phyloP scores from a whole-genome alignment of 2,329 filamentous ascomycete species.

The Calonectria hawksworthii region DNA sequence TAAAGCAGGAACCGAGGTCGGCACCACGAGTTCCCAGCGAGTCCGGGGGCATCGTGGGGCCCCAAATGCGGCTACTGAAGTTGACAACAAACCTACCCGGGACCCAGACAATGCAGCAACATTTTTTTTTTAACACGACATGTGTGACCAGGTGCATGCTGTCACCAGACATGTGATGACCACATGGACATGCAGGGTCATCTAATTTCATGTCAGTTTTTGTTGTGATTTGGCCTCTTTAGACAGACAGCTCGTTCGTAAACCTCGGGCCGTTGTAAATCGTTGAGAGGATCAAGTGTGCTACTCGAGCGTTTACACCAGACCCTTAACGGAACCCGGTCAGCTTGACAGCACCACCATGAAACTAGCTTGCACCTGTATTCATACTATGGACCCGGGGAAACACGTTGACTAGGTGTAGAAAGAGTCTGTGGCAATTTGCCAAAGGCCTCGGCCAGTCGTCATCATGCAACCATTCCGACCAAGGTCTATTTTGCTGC shows the following conservation, averaged over 20 bases:
- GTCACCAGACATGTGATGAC: slow-evolving; percentile 18
- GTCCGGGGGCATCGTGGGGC: slow-evolving; percentile 5
- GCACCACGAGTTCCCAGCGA: slow-evolving; percentile 15
- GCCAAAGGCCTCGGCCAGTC: background rate
- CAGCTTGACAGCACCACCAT: slow-evolving; percentile 2
- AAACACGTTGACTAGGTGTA: background rate
- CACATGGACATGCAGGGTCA: slow-evolving; percentile 22
- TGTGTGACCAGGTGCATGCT: slow-evolving; percentile 25
- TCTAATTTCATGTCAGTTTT: background rate
- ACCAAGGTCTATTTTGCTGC: background rate
- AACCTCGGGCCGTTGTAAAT: slow-evolving; percentile 16
- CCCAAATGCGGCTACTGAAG: slow-evolving; percentile 15
- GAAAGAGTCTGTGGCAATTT: background rate
- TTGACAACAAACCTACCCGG: slow-evolving; percentile 17
- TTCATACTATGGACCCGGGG: background rate
- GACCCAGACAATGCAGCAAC: slow-evolving; percentile 5
- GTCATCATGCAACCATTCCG: slow-evolving; percentile 3
- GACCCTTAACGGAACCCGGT: slow-evolving; percentile 9
- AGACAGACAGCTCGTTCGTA: background rate
- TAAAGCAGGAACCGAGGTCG: background rate
- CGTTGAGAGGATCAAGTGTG: slow-evolving; percentile 1
- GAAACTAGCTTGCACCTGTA: background rate
- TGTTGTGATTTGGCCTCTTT: background rate
- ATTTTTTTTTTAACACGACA: background rate
- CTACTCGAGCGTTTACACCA: slow-evolving; percentile 10